A percentile compares a stretch with the other conserved stretches of the same genome.
phyloP scores from a whole-genome alignment of 2,329 filamentous ascomycete species.

The Tolypocladium paradoxum region DNA sequence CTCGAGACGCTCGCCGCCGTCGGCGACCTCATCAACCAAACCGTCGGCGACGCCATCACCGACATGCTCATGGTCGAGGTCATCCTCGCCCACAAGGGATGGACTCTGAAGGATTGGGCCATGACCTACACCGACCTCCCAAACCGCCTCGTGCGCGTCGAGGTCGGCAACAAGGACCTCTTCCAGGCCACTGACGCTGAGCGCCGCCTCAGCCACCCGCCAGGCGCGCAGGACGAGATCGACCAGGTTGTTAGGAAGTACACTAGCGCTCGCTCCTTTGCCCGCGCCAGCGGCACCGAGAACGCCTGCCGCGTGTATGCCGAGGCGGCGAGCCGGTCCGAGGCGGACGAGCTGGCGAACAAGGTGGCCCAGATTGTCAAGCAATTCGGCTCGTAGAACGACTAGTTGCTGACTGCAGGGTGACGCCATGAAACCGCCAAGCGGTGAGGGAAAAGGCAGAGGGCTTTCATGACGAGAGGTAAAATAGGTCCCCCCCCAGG shows the following conservation, averaged over 20 bases:
- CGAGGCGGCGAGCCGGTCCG: slow-evolving; percentile 78
- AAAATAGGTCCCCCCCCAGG: neutral
- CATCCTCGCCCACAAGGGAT: slow-evolving; percentile 89
- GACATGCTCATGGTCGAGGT: slow-evolving; percentile 95
- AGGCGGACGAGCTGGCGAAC: slow-evolving; percentile 82
- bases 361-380: slow-evolving; percentile 70
- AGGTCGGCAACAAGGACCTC: slow-evolving; percentile 76
- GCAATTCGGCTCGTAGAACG: slow-evolving; percentile 32
- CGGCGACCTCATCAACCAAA: slow-evolving; percentile 92
- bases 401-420: neutral
- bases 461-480: neutral
- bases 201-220: slow-evolving; percentile 69
- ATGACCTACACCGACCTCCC: slow-evolving; percentile 88
- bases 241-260: slow-evolving; percentile 85
- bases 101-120: slow-evolving; percentile 85
- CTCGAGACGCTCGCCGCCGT: slow-evolving; percentile 76
- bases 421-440: neutral
- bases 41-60: slow-evolving; percentile 89
- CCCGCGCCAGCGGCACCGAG: slow-evolving; percentile 86
- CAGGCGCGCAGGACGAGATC: slow-evolving; percentile 73
- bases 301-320: slow-evolving; percentile 95
- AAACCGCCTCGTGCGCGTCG: slow-evolving; percentile 87
- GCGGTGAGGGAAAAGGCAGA: neutral
- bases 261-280: slow-evolving; percentile 80
- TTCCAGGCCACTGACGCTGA: slow-evolving; percentile 93